A percentile compares a stretch with the other conserved stretches of the same genome.
phyloP scores from a whole-genome alignment of 768 basidiomycete genomes.

The Tricholoma matsutake region DNA sequence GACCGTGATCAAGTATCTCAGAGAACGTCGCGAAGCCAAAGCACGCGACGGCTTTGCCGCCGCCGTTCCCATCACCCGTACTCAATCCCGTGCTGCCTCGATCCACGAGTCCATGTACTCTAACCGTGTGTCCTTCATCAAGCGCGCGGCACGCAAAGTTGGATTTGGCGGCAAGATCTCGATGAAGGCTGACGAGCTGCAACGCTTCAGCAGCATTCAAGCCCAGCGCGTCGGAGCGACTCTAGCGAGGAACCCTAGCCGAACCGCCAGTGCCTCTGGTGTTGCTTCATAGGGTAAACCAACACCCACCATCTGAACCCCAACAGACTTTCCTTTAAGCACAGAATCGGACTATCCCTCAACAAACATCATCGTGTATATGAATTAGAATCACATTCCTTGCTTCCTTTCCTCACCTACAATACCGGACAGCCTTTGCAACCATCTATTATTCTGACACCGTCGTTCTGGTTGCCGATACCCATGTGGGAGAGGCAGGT shows the following conservation, averaged over 20 bases:
- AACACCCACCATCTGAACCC: background rate
- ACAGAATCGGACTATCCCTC: background rate
- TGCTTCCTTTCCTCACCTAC: background rate
- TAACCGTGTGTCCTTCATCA: conserved; percentile 93
- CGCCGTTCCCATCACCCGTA: conserved; percentile 78
- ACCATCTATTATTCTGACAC: background rate
- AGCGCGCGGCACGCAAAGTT: conserved; percentile 82
- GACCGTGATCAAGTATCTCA: conserved; percentile 83
- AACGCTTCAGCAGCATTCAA: conserved; percentile 85
- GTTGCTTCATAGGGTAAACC: background rate
- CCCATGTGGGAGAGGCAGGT: background rate
- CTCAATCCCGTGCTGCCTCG: conserved; percentile 85
- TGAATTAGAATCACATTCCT: conserved; percentile 6
- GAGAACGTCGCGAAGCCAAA: conserved; percentile 56
- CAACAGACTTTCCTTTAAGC: conserved; percentile 1
- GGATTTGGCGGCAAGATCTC: conserved; percentile 80
- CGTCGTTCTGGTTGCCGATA: conserved; percentile 1
- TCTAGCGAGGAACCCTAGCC: conserved; percentile 73
- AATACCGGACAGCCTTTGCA: conserved; percentile 3
- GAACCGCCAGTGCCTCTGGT: conserved; percentile 35
- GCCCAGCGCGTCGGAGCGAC: conserved; percentile 74
- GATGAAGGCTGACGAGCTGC: conserved; percentile 83
- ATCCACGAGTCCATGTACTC: conserved; percentile 92
- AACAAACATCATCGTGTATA: conserved; percentile 6
- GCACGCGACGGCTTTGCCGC: conserved; percentile 38